These are phyloP conservation scores for Arabidopsis lyrata DNA, from an alignment of 441 rosid genomes.

Conservation along the genomic window DNA sequence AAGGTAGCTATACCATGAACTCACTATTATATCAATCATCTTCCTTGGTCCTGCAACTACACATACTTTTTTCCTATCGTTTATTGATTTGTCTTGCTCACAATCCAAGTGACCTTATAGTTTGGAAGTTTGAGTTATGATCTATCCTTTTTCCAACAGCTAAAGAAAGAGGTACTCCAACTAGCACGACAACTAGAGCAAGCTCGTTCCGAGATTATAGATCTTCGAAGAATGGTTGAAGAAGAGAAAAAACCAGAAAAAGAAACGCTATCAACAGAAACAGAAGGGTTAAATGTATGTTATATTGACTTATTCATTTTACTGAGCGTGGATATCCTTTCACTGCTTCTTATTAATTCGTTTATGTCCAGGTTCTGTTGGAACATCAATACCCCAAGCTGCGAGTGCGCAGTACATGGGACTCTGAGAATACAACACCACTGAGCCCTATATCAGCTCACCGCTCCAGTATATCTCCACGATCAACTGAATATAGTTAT, in stretches of 20 bases:
- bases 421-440: slow-evolving; percentile 54
- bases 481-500: slow-evolving; percentile 67
- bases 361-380: slow-evolving; percentile 54
- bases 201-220: slow-evolving; percentile 69
- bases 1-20: slow-evolving; percentile 51
- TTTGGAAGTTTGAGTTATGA: slow-evolving; percentile 22
- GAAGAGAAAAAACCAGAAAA: slow-evolving; percentile 47
- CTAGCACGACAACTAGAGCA: slow-evolving; percentile 63
- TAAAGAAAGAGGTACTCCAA: slow-evolving; percentile 64
- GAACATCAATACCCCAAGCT: slow-evolving; percentile 75
- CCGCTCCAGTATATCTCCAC: slow-evolving; percentile 57
- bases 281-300: slow-evolving; percentile 34
- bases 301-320: background rate
- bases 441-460: slow-evolving; percentile 51
- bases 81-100: slow-evolving; percentile 19
- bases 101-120: slow-evolving; percentile 15
- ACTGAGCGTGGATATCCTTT: background rate
- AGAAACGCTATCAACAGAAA: slow-evolving; percentile 32
- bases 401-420: slow-evolving; percentile 74
- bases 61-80: slow-evolving; percentile 47
- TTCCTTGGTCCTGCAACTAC: slow-evolving; percentile 15
- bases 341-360: slow-evolving; percentile 4
- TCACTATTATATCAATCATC: slow-evolving; percentile 5
- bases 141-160: slow-evolving; percentile 57
- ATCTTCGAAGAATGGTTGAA: slow-evolving; percentile 52